phyloP scores from a whole-genome alignment of 805 yeast genomes.

The Barnettozyma siamensis region DNA sequence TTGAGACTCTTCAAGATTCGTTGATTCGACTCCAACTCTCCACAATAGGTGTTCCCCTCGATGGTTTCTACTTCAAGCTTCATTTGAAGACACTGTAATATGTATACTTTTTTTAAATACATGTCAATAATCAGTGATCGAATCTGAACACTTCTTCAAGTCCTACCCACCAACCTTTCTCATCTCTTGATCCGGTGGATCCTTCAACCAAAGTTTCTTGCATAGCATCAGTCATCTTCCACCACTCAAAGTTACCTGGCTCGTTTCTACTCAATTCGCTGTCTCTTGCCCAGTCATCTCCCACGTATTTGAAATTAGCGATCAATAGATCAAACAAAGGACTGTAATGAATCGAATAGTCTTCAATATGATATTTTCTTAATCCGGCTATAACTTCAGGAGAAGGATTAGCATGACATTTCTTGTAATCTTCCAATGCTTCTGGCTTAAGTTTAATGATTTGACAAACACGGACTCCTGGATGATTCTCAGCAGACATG shows the following conservation, averaged over 20 bases:
- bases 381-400: slow-evolving; percentile 26
- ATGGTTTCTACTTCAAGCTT: too few relatives aligned
- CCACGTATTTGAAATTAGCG: slow-evolving; percentile 34
- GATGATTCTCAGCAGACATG: slow-evolving; percentile 18
- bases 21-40: too few relatives aligned
- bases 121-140: slow-evolving; percentile 28
- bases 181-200: slow-evolving; percentile 31
- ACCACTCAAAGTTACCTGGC: slow-evolving; percentile 35
- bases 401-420: slow-evolving; percentile 30
- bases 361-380: slow-evolving; percentile 33
- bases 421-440: slow-evolving; percentile 31
- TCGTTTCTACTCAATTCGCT: slow-evolving; percentile 29
- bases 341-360: slow-evolving; percentile 35
- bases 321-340: slow-evolving; percentile 29
- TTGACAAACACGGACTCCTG: slow-evolving; percentile 36
- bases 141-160: slow-evolving; percentile 35
- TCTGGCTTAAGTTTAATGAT: slow-evolving; percentile 35
- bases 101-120: too few relatives aligned
- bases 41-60: too few relatives aligned
- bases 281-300: slow-evolving; percentile 34
- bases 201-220: slow-evolving; percentile 34
- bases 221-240: slow-evolving; percentile 35
- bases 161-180: slow-evolving; percentile 35
- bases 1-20: too few relatives aligned
- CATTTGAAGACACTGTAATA: too few relatives aligned